Percentiles rank a stretch among this genome's conserved stretches.
phyloP scores from a whole-genome alignment of 495 filamentous ascomycete species.

The Aspergillus sparsus region DNA sequence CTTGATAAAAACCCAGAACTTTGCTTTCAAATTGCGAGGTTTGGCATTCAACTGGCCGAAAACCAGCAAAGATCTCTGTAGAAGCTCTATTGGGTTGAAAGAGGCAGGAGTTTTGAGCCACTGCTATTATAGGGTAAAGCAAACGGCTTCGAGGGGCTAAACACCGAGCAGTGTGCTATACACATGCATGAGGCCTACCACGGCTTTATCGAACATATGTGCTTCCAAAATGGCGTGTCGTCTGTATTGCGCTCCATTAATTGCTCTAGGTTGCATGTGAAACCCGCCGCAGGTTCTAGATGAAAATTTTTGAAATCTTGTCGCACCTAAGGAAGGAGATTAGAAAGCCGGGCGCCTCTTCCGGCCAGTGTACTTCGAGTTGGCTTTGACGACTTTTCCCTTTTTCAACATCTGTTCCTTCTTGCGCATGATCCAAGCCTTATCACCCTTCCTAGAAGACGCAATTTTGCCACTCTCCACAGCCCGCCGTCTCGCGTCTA shows the following conservation, averaged over 20 bases:
- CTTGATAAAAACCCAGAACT: no score
- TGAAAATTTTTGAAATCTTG: background rate
- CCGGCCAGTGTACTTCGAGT: conserved; percentile 89
- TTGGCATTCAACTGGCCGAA: background rate
- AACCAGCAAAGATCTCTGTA: background rate
- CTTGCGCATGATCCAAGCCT: conserved; percentile 88
- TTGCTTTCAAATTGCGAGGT: no score
- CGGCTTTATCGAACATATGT: no score
- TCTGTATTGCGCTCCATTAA: no score
- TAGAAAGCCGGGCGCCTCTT: conserved; percentile 67
- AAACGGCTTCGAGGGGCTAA: no score
- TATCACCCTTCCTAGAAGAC: conserved; percentile 70
- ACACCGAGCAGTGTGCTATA: no score
- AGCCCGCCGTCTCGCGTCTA: conserved; percentile 66
- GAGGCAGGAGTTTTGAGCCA: background rate
- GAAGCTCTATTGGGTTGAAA: background rate
- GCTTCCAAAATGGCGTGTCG: no score
- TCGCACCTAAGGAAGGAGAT: conserved; percentile 13
- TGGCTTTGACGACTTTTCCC: conserved; percentile 89
- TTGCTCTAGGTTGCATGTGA: background rate
- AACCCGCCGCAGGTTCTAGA: background rate
- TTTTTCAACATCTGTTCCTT: conserved; percentile 95
- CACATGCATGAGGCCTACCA: no score
- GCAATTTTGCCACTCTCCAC: conserved; percentile 46
- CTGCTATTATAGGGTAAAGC: no score